phyloP scores from a whole-genome alignment of 768 basidiomycete species.

The Lactifluus hygrophoroides region DNA sequence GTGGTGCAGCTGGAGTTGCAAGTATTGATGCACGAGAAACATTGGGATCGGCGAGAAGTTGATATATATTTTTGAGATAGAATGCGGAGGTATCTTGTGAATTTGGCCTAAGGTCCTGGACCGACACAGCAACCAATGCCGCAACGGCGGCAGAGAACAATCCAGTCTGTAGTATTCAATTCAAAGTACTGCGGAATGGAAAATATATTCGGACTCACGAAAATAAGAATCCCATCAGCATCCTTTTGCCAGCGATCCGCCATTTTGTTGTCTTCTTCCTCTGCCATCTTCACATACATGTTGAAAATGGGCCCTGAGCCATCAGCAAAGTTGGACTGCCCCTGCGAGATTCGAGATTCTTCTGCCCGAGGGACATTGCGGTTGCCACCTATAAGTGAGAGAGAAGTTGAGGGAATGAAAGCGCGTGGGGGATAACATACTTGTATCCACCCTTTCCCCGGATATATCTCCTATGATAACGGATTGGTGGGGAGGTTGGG shows the following conservation, averaged over 20 bases:
- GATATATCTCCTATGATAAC: neutral
- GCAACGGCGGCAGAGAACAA: neutral
- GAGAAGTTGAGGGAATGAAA: neutral
- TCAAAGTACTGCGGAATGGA: too few species aligned
- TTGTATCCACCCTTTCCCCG: neutral
- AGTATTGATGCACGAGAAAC: neutral
- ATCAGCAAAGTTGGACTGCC: neutral
- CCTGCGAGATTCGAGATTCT: neutral
- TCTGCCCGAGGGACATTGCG: neutral
- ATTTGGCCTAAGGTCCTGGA: neutral
- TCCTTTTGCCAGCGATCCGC: neutral
- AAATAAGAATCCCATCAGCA: neutral
- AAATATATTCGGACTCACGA: neutral
- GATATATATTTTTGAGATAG: neutral
- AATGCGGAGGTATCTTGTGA: neutral
- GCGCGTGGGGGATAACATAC: neutral
- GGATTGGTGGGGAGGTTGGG: neutral
- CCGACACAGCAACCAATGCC: neutral
- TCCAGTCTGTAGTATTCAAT: neutral
- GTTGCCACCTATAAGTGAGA: neutral
- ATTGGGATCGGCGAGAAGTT: neutral
- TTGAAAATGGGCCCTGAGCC: neutral
- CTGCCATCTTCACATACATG: constrained; percentile 12
- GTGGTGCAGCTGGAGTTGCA: neutral
- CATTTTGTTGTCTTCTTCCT: constrained; percentile 1